These are phyloP conservation scores for Penicillium psychrofluorescens DNA, from an alignment of 495 filamentous ascomycete genomes.

Conservation along the genomic window DNA sequence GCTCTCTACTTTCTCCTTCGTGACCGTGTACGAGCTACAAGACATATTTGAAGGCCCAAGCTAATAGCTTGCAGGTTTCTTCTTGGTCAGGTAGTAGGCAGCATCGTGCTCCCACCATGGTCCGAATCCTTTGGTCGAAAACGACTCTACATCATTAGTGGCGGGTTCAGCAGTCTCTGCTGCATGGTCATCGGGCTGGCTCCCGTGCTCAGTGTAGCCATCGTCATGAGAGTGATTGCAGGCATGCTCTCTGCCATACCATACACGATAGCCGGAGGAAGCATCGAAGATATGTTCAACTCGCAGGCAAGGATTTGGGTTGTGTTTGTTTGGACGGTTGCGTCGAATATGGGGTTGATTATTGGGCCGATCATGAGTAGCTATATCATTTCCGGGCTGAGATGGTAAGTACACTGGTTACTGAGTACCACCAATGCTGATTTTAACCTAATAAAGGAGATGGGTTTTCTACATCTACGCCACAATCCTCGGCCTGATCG, in stretches of 20 bases:
- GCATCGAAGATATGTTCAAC: conserved; percentile 48
- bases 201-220: conserved; percentile 24
- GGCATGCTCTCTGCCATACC: conserved; percentile 45
- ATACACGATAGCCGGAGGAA: conserved; percentile 42
- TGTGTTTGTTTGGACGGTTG: conserved; percentile 39
- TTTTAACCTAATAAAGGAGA: conserved; percentile 17
- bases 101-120: conserved; percentile 43
- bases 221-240: conserved; percentile 37
- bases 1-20: conserved; percentile 31
- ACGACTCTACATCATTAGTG: conserved; percentile 40
- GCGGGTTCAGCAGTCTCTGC: conserved; percentile 30
- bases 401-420: conserved; percentile 17
- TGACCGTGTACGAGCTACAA: conserved; percentile 21
- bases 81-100: conserved; percentile 43
- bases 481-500: conserved; percentile 31
- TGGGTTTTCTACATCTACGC: conserved; percentile 40
- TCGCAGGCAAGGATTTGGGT: conserved; percentile 39
- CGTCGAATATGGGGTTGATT: conserved; percentile 36
- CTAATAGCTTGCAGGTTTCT: conserved; percentile 27
- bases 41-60: too few species aligned
- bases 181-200: conserved; percentile 36
- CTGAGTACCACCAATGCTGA: neutral
- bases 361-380: conserved; percentile 40
- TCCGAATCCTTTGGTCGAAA: conserved; percentile 47
- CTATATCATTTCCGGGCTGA: conserved; percentile 25